These are phyloP conservation scores for Ramalina peruviana DNA, from an alignment of 495 filamentous ascomycete genomes.

Conservation along the genomic window DNA sequence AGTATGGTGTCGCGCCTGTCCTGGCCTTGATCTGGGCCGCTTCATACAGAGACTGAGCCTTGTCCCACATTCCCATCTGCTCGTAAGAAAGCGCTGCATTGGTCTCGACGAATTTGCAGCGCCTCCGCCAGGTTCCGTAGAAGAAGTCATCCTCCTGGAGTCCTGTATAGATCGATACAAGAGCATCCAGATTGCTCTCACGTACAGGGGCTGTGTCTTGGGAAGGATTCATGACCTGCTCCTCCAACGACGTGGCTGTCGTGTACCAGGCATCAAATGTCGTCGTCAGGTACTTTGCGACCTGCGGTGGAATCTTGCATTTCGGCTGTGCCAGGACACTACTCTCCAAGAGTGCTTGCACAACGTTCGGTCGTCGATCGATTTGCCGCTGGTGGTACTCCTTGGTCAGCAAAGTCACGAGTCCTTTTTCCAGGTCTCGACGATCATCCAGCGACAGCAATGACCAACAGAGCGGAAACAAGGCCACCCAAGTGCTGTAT, in stretches of 20 bases:
- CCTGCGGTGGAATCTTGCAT: conserved; percentile 86
- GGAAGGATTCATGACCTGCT: conserved; percentile 64
- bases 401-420: conserved; percentile 75
- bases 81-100: conserved; percentile 95
- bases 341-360: conserved; percentile 79
- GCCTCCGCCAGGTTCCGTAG: conserved; percentile 92
- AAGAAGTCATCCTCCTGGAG: conserved; percentile 93
- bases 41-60: conserved; percentile 91
- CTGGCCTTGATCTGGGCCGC: conserved; percentile 91
- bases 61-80: conserved; percentile 98
- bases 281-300: conserved; percentile 82
- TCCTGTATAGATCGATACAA: conserved; percentile 78
- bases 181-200: conserved; percentile 87
- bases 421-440: conserved; percentile 76
- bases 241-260: conserved; percentile 69
- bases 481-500: conserved; percentile 73
- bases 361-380: conserved; percentile 86
- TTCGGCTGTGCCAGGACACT: conserved; percentile 66
- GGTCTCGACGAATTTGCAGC: conserved; percentile 90
- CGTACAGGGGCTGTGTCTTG: conserved; percentile 70
- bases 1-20: conserved; percentile 85
- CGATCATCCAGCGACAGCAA: conserved; percentile 75
- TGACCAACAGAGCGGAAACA: conserved; percentile 92
- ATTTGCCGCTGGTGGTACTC: conserved; percentile 91
- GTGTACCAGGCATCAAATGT: conserved; percentile 96